Evolutionary conservation across 202 grass and related monocot genomes (phyloP).

Genomic region (Schoenoplectus tabernaemontani): DNA sequence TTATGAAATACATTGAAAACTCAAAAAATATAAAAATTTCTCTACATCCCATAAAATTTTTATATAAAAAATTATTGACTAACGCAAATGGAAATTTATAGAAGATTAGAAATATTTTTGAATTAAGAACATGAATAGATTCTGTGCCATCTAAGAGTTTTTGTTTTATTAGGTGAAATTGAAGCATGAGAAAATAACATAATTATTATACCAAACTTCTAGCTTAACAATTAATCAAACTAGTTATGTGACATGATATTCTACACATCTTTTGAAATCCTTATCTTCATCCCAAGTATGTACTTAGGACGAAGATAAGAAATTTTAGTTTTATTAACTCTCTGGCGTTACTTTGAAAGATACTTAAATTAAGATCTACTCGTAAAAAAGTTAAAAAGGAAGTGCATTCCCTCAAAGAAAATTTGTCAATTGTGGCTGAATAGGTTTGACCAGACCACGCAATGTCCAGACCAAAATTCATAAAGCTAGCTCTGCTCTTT

Average conservation of each 20-base stretch:
- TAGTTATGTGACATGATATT: background rate
- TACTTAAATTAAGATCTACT: background rate
- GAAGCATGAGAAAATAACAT: too few species aligned
- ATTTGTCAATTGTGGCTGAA: background rate
- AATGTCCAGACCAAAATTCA: background rate
- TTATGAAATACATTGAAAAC: too few species aligned
- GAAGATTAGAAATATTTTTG: too few species aligned
- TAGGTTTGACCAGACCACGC: background rate
- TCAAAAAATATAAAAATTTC: too few species aligned
- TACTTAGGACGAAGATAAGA: background rate
- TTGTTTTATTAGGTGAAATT: too few species aligned
- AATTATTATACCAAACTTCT: too few species aligned
- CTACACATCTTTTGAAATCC: background rate
- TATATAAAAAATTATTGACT: too few species aligned
- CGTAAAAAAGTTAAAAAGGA: background rate
- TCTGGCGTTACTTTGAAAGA: background rate
- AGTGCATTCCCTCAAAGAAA: background rate
- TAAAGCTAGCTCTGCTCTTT: background rate
- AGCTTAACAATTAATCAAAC: background rate
- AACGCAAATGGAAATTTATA: too few species aligned
- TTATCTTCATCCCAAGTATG: background rate
- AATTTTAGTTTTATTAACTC: too few species aligned
- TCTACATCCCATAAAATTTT: too few species aligned
- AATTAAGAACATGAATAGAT: too few species aligned
- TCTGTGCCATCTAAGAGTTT: too few species aligned